These are phyloP conservation scores for Colletotrichum sp. DNA, from an alignment of 2,329 filamentous ascomycete species.

Conservation along the genomic window DNA sequence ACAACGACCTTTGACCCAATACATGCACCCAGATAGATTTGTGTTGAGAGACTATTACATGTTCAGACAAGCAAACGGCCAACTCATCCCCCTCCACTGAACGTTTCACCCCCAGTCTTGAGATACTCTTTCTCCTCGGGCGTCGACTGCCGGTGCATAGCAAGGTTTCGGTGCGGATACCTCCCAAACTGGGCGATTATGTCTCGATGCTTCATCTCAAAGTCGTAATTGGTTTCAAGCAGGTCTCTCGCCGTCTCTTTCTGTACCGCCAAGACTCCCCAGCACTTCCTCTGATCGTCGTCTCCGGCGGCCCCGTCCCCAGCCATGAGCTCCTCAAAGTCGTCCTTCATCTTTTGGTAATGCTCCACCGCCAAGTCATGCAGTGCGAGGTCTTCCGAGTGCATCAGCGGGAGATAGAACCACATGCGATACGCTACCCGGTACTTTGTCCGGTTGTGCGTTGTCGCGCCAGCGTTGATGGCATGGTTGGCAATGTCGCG, in stretches of 20 bases:
- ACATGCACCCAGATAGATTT: background rate
- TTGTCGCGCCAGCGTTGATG: slow-evolving; percentile 34
- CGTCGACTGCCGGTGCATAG: slow-evolving; percentile 52
- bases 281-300: slow-evolving; percentile 31
- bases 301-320: slow-evolving; percentile 26
- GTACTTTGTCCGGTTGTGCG: slow-evolving; percentile 33
- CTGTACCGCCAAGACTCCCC: slow-evolving; percentile 27
- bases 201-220: slow-evolving; percentile 50
- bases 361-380: slow-evolving; percentile 44
- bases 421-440: slow-evolving; percentile 50
- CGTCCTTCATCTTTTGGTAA: slow-evolving; percentile 33
- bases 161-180: slow-evolving; percentile 63
- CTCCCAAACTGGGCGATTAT: slow-evolving; percentile 60
- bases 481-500: slow-evolving; percentile 44
- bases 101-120: slow-evolving; percentile 46
- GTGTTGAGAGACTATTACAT: background rate
- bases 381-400: slow-evolving; percentile 54
- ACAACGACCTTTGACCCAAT: background rate
- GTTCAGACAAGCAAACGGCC: background rate
- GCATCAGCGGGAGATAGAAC: slow-evolving; percentile 66
- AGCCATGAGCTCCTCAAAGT: slow-evolving; percentile 34
- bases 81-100: slow-evolving; percentile 22
- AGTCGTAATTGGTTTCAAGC: slow-evolving; percentile 28
- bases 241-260: slow-evolving; percentile 29
- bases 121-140: slow-evolving; percentile 56